These are phyloP conservation scores for Tricholoma saponaceum DNA, from an alignment of 768 basidiomycete genomes.

Conservation along the genomic window DNA sequence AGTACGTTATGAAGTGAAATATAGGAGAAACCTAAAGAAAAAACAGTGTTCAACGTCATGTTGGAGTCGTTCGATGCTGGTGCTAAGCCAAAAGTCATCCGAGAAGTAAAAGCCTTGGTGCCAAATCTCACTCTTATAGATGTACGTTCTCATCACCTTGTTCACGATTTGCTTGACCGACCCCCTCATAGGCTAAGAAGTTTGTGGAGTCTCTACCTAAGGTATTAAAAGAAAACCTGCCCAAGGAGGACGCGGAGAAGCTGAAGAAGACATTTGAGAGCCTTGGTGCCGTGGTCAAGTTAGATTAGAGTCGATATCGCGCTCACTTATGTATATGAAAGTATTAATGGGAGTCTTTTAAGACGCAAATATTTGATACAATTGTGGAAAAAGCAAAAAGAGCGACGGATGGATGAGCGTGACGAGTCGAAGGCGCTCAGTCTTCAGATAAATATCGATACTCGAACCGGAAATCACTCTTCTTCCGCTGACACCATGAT, in stretches of 20 bases:
- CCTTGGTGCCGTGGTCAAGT: slow-evolving; percentile 81
- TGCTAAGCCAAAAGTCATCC: slow-evolving; percentile 94
- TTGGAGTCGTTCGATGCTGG: slow-evolving; percentile 91
- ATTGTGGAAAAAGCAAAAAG: slow-evolving; percentile 9
- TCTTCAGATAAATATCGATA: slow-evolving; percentile 95
- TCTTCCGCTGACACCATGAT: slow-evolving; percentile 97
- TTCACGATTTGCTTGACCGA: slow-evolving; percentile 2
- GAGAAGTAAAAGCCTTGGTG: slow-evolving; percentile 94
- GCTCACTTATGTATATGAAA: slow-evolving; percentile 14
- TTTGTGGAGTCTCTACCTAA: slow-evolving; percentile 96
- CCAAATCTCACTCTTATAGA: slow-evolving; percentile 97
- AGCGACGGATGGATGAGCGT: slow-evolving; percentile 5
- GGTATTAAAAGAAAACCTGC: slow-evolving; percentile 87
- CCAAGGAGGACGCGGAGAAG: slow-evolving; percentile 98
- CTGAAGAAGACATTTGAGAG: slow-evolving; percentile 86
- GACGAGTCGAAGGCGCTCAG: slow-evolving; percentile 30
- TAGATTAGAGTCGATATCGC: slow-evolving; percentile 54
- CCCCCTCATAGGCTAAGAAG: slow-evolving; percentile 82
- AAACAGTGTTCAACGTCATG: slow-evolving; percentile 94
- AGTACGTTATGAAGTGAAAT: slow-evolving; percentile 2
- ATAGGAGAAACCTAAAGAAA: slow-evolving; percentile 96
- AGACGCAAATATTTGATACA: slow-evolving; percentile 15
- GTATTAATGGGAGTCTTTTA: slow-evolving; percentile 12
- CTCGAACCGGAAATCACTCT: slow-evolving; percentile 96
- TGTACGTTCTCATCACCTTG: slow-evolving; percentile 44